Base-by-base conservation (phyloP, 2,329 filamentous ascomycete species). In the Akanthomyces uredinophilus region DNA sequence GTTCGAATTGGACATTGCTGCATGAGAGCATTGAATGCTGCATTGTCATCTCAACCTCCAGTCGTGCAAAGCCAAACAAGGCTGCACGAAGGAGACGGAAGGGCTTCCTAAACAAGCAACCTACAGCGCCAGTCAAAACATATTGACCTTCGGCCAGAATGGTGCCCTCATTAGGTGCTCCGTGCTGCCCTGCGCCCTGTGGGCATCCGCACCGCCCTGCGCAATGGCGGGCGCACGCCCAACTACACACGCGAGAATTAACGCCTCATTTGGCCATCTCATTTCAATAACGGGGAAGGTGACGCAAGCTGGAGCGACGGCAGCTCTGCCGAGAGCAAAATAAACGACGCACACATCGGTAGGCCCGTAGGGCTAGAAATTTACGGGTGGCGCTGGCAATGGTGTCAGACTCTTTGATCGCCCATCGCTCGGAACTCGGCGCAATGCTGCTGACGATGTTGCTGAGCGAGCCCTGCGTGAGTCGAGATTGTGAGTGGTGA, bases 171-270 rank as follows among this genome's bases (percentile, higher is more conserved):
- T 35, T 35, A 29, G 27, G 27, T 29, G 4, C 32, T 35, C 2
- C 32, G 32, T 35, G 14, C 37, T 54, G 51, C 51, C 51, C 51
- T 54, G 51, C 51, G 39, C 52, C 52, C 37, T 44, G 52, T 55
- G 52, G 52, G 52, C 16, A 18, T 47, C 6, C 27, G 44, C 44
- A 47, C 44, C 44, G 44, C 44, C 44, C 44, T 24, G 22, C 44
- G 27, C 44, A 22, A 47, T 14, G 37, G 37, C 37, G 24, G 11
- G 20, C 27, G 27, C 27, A 24, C 20, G 20, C 10, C 50, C 20
- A 53, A n/a, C 43, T 5, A 32, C 32, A 35, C 32, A 44, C 37
- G 7, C n/a, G 55, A 58, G 16, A 39, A 29, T 58, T 58, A 20
- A 27, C 10, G 13, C 43, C 44, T 18, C 29, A 49, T 47, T 20